A percentile compares a stretch with the other conserved stretches of the same genome.
phyloP scores from a whole-genome alignment of 2,329 filamentous ascomycete genomes.

The Mollisiaceae sp. region DNA sequence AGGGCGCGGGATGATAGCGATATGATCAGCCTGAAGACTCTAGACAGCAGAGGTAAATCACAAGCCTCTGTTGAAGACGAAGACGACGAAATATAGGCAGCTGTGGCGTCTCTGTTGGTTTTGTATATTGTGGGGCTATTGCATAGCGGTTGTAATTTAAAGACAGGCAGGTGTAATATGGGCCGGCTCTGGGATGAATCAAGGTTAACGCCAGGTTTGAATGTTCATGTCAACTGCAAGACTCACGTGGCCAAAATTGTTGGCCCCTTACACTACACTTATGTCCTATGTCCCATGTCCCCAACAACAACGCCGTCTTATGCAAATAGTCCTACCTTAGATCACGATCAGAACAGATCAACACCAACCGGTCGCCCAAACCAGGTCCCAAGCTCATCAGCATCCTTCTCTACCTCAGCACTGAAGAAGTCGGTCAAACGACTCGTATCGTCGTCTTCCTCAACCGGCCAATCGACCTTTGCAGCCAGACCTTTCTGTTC shows the following conservation, averaged over 20 bases:
- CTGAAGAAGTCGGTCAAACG: slow-evolving; percentile 79
- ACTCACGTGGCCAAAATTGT: background rate
- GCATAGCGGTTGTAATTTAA: slow-evolving; percentile 22
- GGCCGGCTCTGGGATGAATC: background rate
- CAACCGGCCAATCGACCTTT: slow-evolving; percentile 82
- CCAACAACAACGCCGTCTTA: background rate
- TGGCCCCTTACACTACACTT: background rate
- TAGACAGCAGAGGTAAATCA: slow-evolving; percentile 65
- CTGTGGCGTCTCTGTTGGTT: background rate
- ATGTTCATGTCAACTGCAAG: background rate
- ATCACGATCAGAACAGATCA: slow-evolving; percentile 36
- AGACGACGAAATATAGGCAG: slow-evolving; percentile 49
- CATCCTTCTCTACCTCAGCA: slow-evolving; percentile 41
- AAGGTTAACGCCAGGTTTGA: background rate
- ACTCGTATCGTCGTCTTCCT: slow-evolving; percentile 70
- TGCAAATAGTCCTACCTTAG: background rate
- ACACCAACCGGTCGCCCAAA: slow-evolving; percentile 61
- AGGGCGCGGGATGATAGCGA: slow-evolving; percentile 55
- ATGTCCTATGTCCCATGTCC: background rate
- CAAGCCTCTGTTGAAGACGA: slow-evolving; percentile 51
- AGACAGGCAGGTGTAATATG: slow-evolving; percentile 15
- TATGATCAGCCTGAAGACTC: slow-evolving; percentile 61
- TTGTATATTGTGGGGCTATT: slow-evolving; percentile 17
- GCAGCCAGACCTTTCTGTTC: slow-evolving; percentile 65
- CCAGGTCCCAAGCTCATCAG: slow-evolving; percentile 75